Base-by-base conservation (phyloP, 1,139 yeast genomes). In the Pichia sp. region DNA sequence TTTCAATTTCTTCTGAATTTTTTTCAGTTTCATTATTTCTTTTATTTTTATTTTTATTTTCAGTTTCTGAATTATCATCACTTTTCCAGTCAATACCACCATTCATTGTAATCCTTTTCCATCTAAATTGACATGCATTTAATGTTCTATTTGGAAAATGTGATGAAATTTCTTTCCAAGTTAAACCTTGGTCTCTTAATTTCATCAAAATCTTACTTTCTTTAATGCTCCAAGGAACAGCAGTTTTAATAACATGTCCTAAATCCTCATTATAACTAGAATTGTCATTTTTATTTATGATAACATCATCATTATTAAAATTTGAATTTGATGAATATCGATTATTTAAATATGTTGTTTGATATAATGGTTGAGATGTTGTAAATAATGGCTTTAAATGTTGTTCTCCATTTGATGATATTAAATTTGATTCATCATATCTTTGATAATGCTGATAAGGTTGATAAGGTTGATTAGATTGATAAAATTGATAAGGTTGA, bases 71-170 rank as follows among this genome's bases (percentile, higher is more conserved):
- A 24, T 34, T 20, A 10, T 35, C 37, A 10, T 25, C 28, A 25
- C n/a, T 23, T 24, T 42, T 40, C 9, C 28, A 24, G 12, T 32
- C 41, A 30, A 41, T 33, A 8, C 39, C 47, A 24, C 40, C 45
- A 26, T 39, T 43, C 35, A 43, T n/a, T 20, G 30, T 41, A 2
- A 47, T 33, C 44, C 89, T 64, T 64, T 89, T 73, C 90, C 90
- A 82, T 58, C 89, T 71, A 56, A 82, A 82, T 62, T 82, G 90
- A 54, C 89, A 82, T 4, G 89, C 89, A 57, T 82, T 82, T 30
- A 87, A 84, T 1, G 89, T 82, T 61, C 90, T 67, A 60, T 78
- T 78, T 41, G 69, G 69, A 61, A 82, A 82, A 57, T 81, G 76
- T 44, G 76, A 69, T 8, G 87, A 80, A 41, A 82, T 82, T 54